Evolutionary conservation across 306 rosid genomes (phyloP), one percentile per base, ranked within the genome.

Genomic region (Albizia julibrissin): DNA sequence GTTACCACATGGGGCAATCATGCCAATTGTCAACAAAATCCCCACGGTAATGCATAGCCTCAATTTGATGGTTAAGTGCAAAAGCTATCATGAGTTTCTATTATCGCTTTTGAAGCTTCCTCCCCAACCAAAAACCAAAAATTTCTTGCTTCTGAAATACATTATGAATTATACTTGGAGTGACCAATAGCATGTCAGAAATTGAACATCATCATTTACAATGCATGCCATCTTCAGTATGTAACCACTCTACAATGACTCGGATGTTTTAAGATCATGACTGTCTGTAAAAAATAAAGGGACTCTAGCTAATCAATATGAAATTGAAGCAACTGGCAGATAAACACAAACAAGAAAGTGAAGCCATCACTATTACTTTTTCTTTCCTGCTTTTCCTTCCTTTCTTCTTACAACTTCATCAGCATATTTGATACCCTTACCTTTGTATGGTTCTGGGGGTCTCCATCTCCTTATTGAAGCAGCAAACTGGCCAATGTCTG

Each of bases 401-500:
- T 95, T 93, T 81, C 98, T 91, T 87, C 99, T 87, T 19, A 95
- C 78, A 43, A 95, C 26, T 86, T 95, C 97, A 78, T 95, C 98
- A 21, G 97, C 97, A 87, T 95, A 95, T 90, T 91, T 95, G 73
- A 95, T 86, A 85, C 99, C 99, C 89, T 95, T 95, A 69, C 99
- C 99, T 79, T 95, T 95, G 83, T 95, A 95, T 24, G 99, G 99
- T 79, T 95, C 99, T 12, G 99, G 99, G 19, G 99, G 99, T 82
- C 99, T 92, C 97, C 99, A 95, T 86, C 84, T 89, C 86, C 98
- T 88, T 72, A 93, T 83, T 0, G 98, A 89, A 67, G 97, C 98
- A 81, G 98, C 98, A 89, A 93, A 93, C 84, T 95, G 97, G 72
- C 99, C 99, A 21, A 95, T 83, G 31, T 82, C 97, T 72, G 96